These are phyloP conservation scores for Alternaria sp. DNA, from an alignment of 2,329 filamentous ascomycete species.

Conservation along the genomic window DNA sequence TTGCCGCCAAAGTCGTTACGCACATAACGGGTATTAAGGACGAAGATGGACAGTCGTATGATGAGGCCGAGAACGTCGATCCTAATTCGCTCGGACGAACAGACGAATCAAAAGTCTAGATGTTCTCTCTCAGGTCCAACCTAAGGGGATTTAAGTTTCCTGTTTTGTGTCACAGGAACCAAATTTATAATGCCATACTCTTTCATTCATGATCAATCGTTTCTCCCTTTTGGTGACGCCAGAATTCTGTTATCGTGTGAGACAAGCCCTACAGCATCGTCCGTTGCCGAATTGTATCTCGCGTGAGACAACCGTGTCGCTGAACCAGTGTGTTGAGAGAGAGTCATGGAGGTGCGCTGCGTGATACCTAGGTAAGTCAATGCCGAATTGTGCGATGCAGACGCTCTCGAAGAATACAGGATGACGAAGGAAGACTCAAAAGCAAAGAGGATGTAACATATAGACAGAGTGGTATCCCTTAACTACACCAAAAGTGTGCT, in stretches of 20 bases:
- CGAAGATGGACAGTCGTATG: constrained; percentile 37
- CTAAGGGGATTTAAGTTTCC: neutral
- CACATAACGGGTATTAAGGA: constrained; percentile 52
- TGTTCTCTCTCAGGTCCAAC: too few relatives aligned
- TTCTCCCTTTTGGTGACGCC: neutral
- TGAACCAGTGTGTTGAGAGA: neutral
- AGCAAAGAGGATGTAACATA: neutral
- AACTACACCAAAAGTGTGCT: neutral
- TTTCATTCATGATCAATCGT: neutral
- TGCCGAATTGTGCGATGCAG: neutral
- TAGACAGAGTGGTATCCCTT: too few relatives aligned
- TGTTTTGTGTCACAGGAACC: neutral
- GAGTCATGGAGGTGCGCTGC: neutral
- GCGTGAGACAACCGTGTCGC: neutral
- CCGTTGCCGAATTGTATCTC: neutral
- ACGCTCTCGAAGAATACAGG: neutral
- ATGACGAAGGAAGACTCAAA: neutral
- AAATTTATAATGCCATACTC: neutral
- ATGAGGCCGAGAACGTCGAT: constrained; percentile 18
- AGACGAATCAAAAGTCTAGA: constrained; percentile 12
- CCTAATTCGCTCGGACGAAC: constrained; percentile 17
- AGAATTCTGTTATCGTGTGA: neutral
- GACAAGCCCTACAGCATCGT: neutral
- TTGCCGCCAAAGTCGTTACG: constrained; percentile 53
- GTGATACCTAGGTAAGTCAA: neutral